These are phyloP conservation scores for Lathyrus tuberosus DNA, from an alignment of 306 rosid species.

Conservation along the genomic window DNA sequence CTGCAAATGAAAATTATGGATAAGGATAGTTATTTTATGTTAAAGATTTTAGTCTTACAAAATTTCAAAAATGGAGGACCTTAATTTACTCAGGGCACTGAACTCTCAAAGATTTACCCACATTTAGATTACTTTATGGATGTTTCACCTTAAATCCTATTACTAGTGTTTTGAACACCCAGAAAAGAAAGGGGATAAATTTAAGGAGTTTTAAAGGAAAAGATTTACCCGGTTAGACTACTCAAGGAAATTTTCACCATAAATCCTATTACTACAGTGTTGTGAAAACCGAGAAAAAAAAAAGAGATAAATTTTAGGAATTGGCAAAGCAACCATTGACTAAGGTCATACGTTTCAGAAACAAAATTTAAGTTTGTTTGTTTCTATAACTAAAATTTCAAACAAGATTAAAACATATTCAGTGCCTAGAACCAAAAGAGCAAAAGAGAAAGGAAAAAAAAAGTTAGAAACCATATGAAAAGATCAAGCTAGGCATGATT, in stretches of 20 bases:
- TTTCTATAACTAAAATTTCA: slow-evolving; percentile 2
- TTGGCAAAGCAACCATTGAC: slow-evolving; percentile 16
- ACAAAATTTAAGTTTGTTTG: slow-evolving; percentile 7
- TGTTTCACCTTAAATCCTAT: slow-evolving; percentile 26
- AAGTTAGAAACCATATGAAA: neutral
- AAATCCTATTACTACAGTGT: slow-evolving; percentile 20
- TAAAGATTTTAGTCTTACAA: slow-evolving; percentile 4
- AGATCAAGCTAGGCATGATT: slow-evolving; percentile 6
- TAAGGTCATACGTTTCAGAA: slow-evolving; percentile 2
- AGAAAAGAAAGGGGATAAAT: slow-evolving; percentile 1
- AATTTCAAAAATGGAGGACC: slow-evolving; percentile 20
- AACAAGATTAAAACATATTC: neutral
- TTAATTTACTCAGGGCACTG: slow-evolving; percentile 6
- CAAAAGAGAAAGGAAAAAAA: neutral
- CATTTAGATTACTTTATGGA: slow-evolving; percentile 2
- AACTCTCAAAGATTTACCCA: slow-evolving; percentile 12
- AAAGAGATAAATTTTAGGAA: slow-evolving; percentile 2
- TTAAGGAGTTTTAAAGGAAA: neutral
- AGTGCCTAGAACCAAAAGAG: neutral
- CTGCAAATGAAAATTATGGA: slow-evolving; percentile 49
- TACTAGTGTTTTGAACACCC: neutral
- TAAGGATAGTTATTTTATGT: slow-evolving; percentile 3
- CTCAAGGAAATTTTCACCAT: slow-evolving; percentile 6
- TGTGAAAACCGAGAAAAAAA: neutral
- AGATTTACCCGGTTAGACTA: slow-evolving; percentile 17